Evolutionary conservation across 805 yeast genomes (phyloP), one percentile per base, ranked within the genome.

Genomic region (Saturnispora hagleri): DNA sequence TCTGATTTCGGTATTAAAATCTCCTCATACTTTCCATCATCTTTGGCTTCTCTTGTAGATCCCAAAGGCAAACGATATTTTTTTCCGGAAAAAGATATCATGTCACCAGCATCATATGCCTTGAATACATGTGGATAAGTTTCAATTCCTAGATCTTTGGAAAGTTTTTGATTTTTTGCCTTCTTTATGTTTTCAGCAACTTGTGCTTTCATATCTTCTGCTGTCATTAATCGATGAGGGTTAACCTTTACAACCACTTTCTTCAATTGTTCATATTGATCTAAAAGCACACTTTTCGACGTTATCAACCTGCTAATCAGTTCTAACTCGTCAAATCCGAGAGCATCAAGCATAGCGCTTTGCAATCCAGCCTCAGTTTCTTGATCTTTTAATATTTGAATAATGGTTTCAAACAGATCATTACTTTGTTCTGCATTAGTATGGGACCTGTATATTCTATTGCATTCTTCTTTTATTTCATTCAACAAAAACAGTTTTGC

Each of bases 41-140:
- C 81, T 56, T 68, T 75, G 1, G 81, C 74, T 42, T 72, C 74
- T 58, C 91, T 72, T 1, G 83, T 80, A 0, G 97, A 83, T 0
- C 97, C 97, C 2, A 71, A 68, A 0, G 99, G 99, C 12, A 93
- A 72, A 1, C 84, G 72, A 60, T 81, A 86, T 61, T 84, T 85
- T 54, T 84, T 85, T 1, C 97, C 97, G 6, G 88, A 79, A 44
- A 88, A 77, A 0, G 90, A 81, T n/a, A 88, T 64, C 33, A 82
- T 81, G 43, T 79, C 80, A 6, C 86, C 82, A 0, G 83, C 80
- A 43, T 81, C 88, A 48, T 77, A 79, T 43, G 83, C 72, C 56
- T 86, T 80, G 66, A 75, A 93, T 1, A 93, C 97, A 68, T 95
- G 96, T 0, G 97, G 97, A 60, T 89, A 91, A 50, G 76, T 70